Evolutionary conservation across 2,329 filamentous ascomycete species (phyloP).

Genomic region (Talaromyces sp.): DNA sequence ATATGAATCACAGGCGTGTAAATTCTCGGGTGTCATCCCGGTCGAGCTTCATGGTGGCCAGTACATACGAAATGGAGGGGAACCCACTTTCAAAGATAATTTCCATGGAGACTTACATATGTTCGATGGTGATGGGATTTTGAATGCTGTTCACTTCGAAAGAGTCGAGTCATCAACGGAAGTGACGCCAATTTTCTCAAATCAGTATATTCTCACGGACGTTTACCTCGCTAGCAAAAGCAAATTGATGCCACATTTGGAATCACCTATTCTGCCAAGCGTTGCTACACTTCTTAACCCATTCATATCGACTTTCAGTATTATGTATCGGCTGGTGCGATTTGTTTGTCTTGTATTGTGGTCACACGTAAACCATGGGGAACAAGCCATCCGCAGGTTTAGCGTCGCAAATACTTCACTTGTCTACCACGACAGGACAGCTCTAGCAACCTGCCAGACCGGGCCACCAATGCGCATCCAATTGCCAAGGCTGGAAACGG

Average conservation of each 20-base stretch:
- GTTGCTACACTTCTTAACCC: not conserved
- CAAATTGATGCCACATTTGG: conserved; percentile 52
- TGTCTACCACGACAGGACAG: conserved; percentile 68
- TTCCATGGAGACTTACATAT: conserved; percentile 67
- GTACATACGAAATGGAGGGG: conserved; percentile 73
- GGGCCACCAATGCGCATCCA: conserved; percentile 69
- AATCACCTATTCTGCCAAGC: conserved; percentile 47
- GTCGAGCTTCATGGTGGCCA: conserved; percentile 58
- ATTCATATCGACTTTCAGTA: not conserved
- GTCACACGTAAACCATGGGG: conserved; percentile 30
- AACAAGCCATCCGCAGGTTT: conserved; percentile 65
- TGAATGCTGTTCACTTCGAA: conserved; percentile 66
- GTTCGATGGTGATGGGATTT: conserved; percentile 78
- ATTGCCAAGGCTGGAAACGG: conserved; percentile 65
- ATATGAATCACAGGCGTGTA: not conserved
- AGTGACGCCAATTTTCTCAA: conserved; percentile 66
- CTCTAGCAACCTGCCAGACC: conserved; percentile 70
- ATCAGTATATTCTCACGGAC: conserved; percentile 70
- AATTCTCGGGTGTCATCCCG: not conserved
- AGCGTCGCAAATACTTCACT: conserved; percentile 71
- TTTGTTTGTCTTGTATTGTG: not conserved
- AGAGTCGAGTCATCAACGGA: conserved; percentile 39
- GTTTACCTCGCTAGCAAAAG: conserved; percentile 58
- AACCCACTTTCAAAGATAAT: conserved; percentile 66
- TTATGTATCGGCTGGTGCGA: not conserved